Evolutionary conservation across 805 yeast genomes (phyloP).

Genomic region (Spathaspora hagerdaliae): DNA sequence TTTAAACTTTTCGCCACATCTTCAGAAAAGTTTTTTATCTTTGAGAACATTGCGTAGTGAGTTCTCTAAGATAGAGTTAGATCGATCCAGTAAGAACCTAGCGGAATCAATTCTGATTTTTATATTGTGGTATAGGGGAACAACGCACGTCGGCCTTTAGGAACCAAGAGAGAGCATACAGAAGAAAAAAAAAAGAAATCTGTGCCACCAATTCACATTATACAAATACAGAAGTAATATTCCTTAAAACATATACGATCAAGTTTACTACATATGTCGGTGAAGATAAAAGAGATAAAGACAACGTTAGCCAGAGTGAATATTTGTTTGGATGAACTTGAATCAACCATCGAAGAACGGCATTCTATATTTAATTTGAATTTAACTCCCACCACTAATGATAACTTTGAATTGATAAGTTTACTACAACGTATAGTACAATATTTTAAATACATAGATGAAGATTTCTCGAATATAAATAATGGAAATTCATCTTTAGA

Average conservation of each 20-base stretch:
- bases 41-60: constrained; percentile 30
- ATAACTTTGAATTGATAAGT: constrained; percentile 32
- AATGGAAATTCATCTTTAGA: background rate
- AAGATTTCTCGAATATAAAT: constrained; percentile 16
- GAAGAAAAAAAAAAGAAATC: no score
- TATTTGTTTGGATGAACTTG: constrained; percentile 14
- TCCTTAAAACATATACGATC: no score
- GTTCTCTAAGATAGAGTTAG: background rate
- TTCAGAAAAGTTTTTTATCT: constrained; percentile 39
- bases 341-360: constrained; percentile 30
- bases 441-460: constrained; percentile 24
- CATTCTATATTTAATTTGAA: constrained; percentile 22
- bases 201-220: no score
- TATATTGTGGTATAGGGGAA: no score
- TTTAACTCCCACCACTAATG: constrained; percentile 36
- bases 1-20: constrained; percentile 43
- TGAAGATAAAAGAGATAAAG: constrained; percentile 5
- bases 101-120: no score
- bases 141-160: no score
- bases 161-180: no score
- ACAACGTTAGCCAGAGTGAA: constrained; percentile 5
- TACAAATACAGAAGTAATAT: no score
- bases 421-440: constrained; percentile 23
- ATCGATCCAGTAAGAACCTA: no score
- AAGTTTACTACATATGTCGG: background rate